phyloP scores from a whole-genome alignment of 441 rosid species.

The Euphorbia corollata region DNA sequence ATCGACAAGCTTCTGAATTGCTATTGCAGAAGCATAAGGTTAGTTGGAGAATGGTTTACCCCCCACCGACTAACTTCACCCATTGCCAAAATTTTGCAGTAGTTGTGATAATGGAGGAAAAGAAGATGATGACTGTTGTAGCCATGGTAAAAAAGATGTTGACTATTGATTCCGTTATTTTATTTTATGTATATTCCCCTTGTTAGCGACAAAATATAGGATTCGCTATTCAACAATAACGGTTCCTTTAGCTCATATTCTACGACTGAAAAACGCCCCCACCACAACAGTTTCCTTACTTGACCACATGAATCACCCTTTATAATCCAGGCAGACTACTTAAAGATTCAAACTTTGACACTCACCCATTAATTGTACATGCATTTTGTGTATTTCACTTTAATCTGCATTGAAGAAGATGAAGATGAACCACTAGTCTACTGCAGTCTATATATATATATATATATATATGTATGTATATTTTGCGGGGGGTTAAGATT shows the following conservation, averaged over 20 bases:
- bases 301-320: neutral
- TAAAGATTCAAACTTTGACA: neutral
- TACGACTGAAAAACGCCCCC: neutral
- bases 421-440: neutral
- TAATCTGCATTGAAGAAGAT: too few species aligned
- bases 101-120: neutral
- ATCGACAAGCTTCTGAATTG: too few species aligned
- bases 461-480: too few species aligned
- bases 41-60: too few species aligned
- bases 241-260: neutral
- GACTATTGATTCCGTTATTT: neutral
- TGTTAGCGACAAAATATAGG: neutral
- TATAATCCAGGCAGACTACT: neutral
- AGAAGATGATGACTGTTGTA: neutral
- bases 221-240: neutral
- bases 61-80: too few species aligned
- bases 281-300: neutral
- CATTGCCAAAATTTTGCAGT: neutral
- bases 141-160: neutral
- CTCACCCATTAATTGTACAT: neutral
- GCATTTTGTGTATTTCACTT: too few species aligned
- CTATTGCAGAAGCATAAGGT: too few species aligned
- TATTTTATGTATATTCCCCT: neutral
- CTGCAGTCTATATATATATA: too few species aligned
- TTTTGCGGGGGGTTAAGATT: too few species aligned